Conservation (phyloP, 208 protist species). For the Wallacemonas sp. region DNA sequence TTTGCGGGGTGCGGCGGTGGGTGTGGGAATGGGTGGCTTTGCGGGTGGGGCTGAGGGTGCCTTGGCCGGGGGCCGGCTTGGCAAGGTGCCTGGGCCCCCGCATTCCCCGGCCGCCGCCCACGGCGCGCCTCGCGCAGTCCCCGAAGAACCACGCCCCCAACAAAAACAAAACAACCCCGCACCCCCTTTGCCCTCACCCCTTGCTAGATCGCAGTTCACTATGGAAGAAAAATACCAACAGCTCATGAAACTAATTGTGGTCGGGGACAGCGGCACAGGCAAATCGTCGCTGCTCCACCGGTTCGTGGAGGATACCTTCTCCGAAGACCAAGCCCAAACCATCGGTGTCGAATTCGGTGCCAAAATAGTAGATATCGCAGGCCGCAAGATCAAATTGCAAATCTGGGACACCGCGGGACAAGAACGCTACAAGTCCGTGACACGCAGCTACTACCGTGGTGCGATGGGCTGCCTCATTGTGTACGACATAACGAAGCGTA, state of each 20-base stretch:
- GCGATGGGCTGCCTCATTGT: conserved; percentile 98
- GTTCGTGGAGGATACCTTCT: conserved; percentile 96
- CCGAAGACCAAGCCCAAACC: conserved; percentile 94
- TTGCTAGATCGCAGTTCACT: too few species aligned
- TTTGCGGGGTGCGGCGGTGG: neutral
- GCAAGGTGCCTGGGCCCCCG: too few species aligned
- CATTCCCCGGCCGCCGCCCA: too few species aligned
- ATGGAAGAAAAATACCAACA: conserved; percentile 80
- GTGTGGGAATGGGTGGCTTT: neutral
- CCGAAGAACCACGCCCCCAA: neutral
- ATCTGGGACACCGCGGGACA: conserved; percentile 98
- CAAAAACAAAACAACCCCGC: neutral
- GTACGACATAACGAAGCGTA: conserved; percentile 97
- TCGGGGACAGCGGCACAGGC: conserved; percentile 89
- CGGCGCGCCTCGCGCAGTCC: too few species aligned
- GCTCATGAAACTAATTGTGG: conserved; percentile 86
- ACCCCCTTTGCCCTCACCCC: neutral
- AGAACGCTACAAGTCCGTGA: conserved; percentile 99
- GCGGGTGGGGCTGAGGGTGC: too few species aligned
- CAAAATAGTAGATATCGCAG: conserved; percentile 91
- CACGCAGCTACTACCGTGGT: conserved; percentile 95
- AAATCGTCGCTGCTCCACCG: conserved; percentile 97
- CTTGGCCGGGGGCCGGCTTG: too few species aligned
- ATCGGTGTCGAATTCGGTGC: conserved; percentile 99
- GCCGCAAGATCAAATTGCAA: conserved; percentile 95